phyloP scores from a whole-genome alignment of 2,329 filamentous ascomycete species.

The Ciborinia camelliae region DNA sequence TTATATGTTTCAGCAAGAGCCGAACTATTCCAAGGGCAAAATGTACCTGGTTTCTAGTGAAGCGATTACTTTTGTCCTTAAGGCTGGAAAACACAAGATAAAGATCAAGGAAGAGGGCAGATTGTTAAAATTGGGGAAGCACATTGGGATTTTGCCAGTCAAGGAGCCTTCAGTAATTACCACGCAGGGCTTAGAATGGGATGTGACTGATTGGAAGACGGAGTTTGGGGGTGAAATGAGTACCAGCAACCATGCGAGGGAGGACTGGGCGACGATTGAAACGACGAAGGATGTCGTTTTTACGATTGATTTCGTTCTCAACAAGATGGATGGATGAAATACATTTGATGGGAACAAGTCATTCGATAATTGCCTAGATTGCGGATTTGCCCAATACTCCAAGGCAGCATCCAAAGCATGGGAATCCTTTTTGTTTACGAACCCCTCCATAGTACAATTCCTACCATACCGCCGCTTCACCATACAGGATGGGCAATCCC shows the following conservation, averaged over 20 bases:
- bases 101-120: constrained; percentile 43
- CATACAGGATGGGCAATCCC: neutral
- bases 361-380: neutral
- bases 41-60: constrained; percentile 77
- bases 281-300: constrained; percentile 67
- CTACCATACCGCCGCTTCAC: neutral
- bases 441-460: neutral
- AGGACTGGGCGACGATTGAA: constrained; percentile 56
- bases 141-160: constrained; percentile 83
- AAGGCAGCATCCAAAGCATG: too few relatives aligned
- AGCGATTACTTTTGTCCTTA: constrained; percentile 80
- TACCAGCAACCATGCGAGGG: constrained; percentile 75
- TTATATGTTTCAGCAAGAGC: constrained; percentile 57
- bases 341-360: neutral
- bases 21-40: constrained; percentile 49
- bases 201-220: constrained; percentile 78
- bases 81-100: constrained; percentile 64
- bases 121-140: constrained; percentile 49
- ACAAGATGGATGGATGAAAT: neutral
- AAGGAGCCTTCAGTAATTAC: constrained; percentile 75
- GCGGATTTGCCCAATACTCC: neutral
- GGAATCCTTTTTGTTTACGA: neutral
- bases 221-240: constrained; percentile 70
- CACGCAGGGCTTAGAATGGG: constrained; percentile 83
- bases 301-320: constrained; percentile 57